A percentile compares a stretch with the other conserved stretches of the same genome.
Conservation (phyloP, 306 rosid genomes). For the Sicyos edulis region DNA sequence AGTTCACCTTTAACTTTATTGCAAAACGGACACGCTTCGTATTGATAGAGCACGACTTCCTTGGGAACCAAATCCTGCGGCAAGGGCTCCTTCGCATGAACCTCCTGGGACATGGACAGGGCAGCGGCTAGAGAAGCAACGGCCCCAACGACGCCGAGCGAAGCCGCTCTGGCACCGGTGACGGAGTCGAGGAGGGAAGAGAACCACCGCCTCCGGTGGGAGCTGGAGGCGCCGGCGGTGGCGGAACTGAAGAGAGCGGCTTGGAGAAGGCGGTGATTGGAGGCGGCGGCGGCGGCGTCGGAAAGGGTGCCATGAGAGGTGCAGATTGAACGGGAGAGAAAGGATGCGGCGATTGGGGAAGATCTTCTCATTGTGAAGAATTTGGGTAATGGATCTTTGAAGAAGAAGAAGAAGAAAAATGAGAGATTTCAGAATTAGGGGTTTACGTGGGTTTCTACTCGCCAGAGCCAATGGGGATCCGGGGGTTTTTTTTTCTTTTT, state of each 20-base stretch:
- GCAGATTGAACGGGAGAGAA: constrained; percentile 49
- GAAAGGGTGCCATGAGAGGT: constrained; percentile 31
- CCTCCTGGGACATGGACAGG: constrained; percentile 42
- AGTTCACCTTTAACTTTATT: constrained; percentile 76
- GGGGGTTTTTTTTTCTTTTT: too few species aligned
- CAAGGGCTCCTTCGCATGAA: constrained; percentile 65
- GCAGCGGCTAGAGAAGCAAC: constrained; percentile 32
- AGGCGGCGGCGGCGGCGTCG: constrained; percentile 20
- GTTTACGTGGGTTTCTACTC: constrained; percentile 14
- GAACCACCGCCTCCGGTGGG: constrained; percentile 35
- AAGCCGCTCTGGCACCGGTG: constrained; percentile 23
- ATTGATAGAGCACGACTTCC: constrained; percentile 83
- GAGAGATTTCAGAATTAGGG: background rate
- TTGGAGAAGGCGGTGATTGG: constrained; percentile 41
- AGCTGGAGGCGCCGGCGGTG: constrained; percentile 22
- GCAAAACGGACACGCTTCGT: constrained; percentile 94
- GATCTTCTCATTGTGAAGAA: constrained; percentile 56
- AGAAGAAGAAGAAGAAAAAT: constrained; percentile 9
- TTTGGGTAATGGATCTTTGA: background rate
- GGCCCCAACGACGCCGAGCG: constrained; percentile 56
- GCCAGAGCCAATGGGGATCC: too few species aligned
- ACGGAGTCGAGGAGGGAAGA: constrained; percentile 30
- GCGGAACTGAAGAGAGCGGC: constrained; percentile 40
- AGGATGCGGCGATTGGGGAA: constrained; percentile 34
- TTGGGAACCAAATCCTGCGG: constrained; percentile 51